Conservation (phyloP, 805 yeast genomes). For the Candida boleticola region DNA sequence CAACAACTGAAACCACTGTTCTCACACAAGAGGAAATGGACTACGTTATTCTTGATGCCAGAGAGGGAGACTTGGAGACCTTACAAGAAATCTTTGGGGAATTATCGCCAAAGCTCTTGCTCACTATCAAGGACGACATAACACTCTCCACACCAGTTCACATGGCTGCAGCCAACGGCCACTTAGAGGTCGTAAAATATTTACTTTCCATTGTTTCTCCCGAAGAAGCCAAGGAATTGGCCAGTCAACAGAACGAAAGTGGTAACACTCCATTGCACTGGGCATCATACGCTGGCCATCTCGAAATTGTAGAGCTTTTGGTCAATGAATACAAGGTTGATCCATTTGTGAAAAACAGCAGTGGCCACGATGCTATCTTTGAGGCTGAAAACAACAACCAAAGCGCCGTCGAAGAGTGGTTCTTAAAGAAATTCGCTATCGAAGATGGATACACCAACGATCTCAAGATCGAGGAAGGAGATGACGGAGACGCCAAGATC, state of each 20-base stretch:
- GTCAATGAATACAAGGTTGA: slow-evolving; percentile 78
- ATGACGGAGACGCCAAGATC: slow-evolving; percentile 36
- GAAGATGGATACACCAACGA: slow-evolving; percentile 45
- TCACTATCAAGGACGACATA: slow-evolving; percentile 56
- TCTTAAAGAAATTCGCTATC: slow-evolving; percentile 69
- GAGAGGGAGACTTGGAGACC: slow-evolving; percentile 83
- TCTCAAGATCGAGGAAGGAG: slow-evolving; percentile 41
- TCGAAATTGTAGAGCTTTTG: slow-evolving; percentile 63
- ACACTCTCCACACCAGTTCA: slow-evolving; percentile 79
- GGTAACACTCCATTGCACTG: slow-evolving; percentile 97
- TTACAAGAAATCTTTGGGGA: slow-evolving; percentile 65
- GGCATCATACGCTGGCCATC: slow-evolving; percentile 90
- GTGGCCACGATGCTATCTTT: slow-evolving; percentile 79
- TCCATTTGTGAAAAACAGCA: slow-evolving; percentile 70
- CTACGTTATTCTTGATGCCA: slow-evolving; percentile 75
- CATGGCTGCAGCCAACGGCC: slow-evolving; percentile 96
- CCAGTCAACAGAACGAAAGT: slow-evolving; percentile 53
- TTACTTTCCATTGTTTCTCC: slow-evolving; percentile 49
- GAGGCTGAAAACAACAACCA: slow-evolving; percentile 84
- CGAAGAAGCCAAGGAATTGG: slow-evolving; percentile 39
- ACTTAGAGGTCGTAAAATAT: slow-evolving; percentile 61
- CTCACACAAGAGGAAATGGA: slow-evolving; percentile 77
- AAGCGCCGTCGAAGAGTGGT: slow-evolving; percentile 74
- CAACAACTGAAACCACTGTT: neutral
- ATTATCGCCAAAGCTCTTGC: slow-evolving; percentile 43